phyloP scores from a whole-genome alignment of 768 basidiomycete species.

The Mycena capillaripes region DNA sequence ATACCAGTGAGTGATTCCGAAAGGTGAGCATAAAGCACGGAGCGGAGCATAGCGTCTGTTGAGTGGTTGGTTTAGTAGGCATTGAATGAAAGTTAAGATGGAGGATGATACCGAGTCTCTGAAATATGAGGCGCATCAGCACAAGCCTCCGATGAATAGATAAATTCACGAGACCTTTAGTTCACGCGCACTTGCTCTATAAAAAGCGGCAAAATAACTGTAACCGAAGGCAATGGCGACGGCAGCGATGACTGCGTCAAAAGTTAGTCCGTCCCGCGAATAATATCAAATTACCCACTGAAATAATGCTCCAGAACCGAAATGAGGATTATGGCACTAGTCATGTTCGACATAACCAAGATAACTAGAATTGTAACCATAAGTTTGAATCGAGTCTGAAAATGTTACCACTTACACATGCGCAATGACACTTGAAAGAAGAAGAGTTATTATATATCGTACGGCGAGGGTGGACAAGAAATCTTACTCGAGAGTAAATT shows the following conservation, averaged over 20 bases:
- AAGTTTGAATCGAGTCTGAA: background rate
- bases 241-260: constrained; percentile 63
- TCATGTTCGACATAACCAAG: constrained; percentile 63
- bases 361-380: constrained; percentile 51
- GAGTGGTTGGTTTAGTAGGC: background rate
- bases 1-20: constrained; percentile 79
- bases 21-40: constrained; percentile 82
- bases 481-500: constrained; percentile 69
- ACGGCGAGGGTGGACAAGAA: too few species aligned
- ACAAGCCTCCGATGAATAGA: too few species aligned
- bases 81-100: background rate
- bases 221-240: constrained; percentile 71
- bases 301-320: constrained; percentile 74
- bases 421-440: constrained; percentile 63
- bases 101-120: constrained; percentile 48
- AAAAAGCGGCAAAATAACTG: constrained; percentile 76
- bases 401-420: constrained; percentile 57
- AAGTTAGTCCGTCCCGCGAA: background rate
- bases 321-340: constrained; percentile 68
- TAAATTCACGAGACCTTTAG: constrained; percentile 58
- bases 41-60: constrained; percentile 78
- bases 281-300: constrained; percentile 49
- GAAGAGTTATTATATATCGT: background rate
- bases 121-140: background rate
- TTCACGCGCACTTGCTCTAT: constrained; percentile 79